These are phyloP conservation scores for Pleurotus eryngii DNA, from an alignment of 768 basidiomycete species.

Conservation along the genomic window DNA sequence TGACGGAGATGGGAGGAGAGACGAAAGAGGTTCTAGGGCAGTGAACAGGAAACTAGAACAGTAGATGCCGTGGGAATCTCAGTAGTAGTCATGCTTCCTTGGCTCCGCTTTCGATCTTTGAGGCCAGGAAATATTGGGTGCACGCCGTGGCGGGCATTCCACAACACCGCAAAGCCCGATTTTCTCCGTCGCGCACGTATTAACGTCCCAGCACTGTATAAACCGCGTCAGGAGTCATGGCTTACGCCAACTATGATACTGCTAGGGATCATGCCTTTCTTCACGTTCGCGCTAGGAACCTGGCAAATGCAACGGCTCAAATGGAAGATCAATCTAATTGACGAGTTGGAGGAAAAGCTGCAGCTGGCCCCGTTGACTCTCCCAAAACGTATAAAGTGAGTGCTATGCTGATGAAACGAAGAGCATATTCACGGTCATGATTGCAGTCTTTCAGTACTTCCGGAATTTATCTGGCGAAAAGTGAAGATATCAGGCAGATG, in stretches of 20 bases:
- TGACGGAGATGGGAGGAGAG: neutral
- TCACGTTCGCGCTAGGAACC: slow-evolving; percentile 84
- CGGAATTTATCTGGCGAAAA: slow-evolving; percentile 87
- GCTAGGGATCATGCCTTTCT: slow-evolving; percentile 82
- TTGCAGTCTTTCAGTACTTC: slow-evolving; percentile 61
- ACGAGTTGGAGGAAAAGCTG: slow-evolving; percentile 90
- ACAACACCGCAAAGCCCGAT: neutral
- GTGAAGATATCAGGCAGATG: slow-evolving; percentile 77
- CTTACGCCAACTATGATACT: slow-evolving; percentile 69
- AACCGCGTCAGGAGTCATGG: slow-evolving; percentile 56
- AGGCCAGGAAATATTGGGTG: neutral
- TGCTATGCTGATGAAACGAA: slow-evolving; percentile 17
- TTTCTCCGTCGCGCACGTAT: slow-evolving; percentile 13
- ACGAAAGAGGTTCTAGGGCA: too few relatives aligned
- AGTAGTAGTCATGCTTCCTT: slow-evolving; percentile 1
- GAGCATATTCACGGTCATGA: slow-evolving; percentile 17
- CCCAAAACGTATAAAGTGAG: slow-evolving; percentile 85
- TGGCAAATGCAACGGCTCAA: slow-evolving; percentile 94
- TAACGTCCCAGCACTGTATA: slow-evolving; percentile 48
- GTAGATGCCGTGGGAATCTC: slow-evolving; percentile 11
- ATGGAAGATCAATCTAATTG: slow-evolving; percentile 94
- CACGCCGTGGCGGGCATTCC: neutral
- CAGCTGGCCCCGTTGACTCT: slow-evolving; percentile 72
- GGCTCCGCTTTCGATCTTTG: neutral
- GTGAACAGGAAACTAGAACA: neutral